Evolutionary conservation across 2,329 filamentous ascomycete genomes (phyloP).

Genomic region (Pseudopithomyces maydicus): DNA sequence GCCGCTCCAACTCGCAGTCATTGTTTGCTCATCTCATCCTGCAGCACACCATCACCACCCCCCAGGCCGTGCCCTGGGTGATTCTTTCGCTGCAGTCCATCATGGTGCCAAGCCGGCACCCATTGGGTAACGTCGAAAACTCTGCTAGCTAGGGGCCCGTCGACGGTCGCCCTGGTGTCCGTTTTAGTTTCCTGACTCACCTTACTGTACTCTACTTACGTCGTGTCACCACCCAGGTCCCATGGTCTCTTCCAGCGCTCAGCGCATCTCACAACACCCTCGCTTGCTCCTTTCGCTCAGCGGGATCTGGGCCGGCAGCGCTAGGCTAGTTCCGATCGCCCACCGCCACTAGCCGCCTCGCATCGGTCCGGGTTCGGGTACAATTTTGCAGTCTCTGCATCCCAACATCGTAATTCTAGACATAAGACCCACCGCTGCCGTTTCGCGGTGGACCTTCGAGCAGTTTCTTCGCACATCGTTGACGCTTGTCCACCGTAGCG

Average conservation of each 20-base stretch:
- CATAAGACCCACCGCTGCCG: slow-evolving; percentile 1
- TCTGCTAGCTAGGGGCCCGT: slow-evolving; percentile 23
- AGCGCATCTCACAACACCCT: slow-evolving; percentile 29
- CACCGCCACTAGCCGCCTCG: slow-evolving; percentile 1
- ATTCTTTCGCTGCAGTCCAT: slow-evolving; percentile 11
- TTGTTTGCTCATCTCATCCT: slow-evolving; percentile 24
- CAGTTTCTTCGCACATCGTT: slow-evolving; percentile 5
- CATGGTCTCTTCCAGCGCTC: not conserved
- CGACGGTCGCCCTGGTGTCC: slow-evolving; percentile 15
- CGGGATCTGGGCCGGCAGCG: not conserved
- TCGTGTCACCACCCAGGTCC: not conserved
- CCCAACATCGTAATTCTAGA: not conserved
- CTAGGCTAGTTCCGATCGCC: slow-evolving; percentile 13
- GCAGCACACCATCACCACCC: slow-evolving; percentile 15
- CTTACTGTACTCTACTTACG: slow-evolving; percentile 16
- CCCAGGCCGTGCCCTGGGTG: too few species aligned
- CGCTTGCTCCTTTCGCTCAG: slow-evolving; percentile 23
- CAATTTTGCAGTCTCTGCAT: slow-evolving; percentile 25
- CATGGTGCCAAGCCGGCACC: slow-evolving; percentile 32
- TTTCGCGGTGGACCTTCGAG: slow-evolving; percentile 3
- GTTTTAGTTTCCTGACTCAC: slow-evolving; percentile 27
- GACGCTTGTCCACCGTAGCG: not conserved
- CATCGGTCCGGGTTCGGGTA: slow-evolving; percentile 23
- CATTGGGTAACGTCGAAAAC: slow-evolving; percentile 37
- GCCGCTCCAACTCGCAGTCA: slow-evolving; percentile 2